Evolutionary conservation across 2,329 filamentous ascomycete genomes (phyloP).

Genomic region (Pleurostoma richardsiae): DNA sequence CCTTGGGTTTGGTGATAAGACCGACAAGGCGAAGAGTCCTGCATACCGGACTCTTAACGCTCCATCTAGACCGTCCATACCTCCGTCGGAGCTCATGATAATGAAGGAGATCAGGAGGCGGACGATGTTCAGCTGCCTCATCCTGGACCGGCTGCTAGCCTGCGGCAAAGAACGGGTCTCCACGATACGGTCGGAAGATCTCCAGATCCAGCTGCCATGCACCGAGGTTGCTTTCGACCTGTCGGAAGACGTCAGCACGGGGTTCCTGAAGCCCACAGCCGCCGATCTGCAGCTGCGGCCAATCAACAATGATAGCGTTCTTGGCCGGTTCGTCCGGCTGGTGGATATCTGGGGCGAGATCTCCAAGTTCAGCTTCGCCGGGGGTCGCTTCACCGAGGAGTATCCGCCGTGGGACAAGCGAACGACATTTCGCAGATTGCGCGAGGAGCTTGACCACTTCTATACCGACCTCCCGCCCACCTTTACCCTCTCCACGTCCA

Average conservation of each 20-base stretch:
- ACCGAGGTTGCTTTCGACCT: slow-evolving; percentile 62
- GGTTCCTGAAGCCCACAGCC: slow-evolving; percentile 31
- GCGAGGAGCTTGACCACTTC: slow-evolving; percentile 45
- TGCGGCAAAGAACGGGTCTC: slow-evolving; percentile 57
- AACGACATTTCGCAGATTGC: slow-evolving; percentile 50
- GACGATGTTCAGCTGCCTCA: slow-evolving; percentile 71
- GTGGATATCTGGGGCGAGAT: slow-evolving; percentile 57
- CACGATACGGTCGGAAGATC: slow-evolving; percentile 53
- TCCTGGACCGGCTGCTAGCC: slow-evolving; percentile 65
- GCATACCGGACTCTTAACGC: neutral
- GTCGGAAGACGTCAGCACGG: slow-evolving; percentile 50
- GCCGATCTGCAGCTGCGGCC: slow-evolving; percentile 13
- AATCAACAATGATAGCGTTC: slow-evolving; percentile 36
- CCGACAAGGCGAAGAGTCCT: slow-evolving; percentile 12
- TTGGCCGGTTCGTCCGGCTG: slow-evolving; percentile 51
- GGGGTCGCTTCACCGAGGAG: slow-evolving; percentile 44
- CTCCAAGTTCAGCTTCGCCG: slow-evolving; percentile 47
- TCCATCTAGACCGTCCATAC: slow-evolving; percentile 13
- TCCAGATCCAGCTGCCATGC: slow-evolving; percentile 63
- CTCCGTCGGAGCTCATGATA: slow-evolving; percentile 36
- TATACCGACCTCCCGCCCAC: slow-evolving; percentile 47
- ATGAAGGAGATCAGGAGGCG: slow-evolving; percentile 60
- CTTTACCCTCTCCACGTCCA: slow-evolving; percentile 53
- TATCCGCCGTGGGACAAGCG: slow-evolving; percentile 54
- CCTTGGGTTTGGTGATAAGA: slow-evolving; percentile 51